Conservation (phyloP, 2,329 filamentous ascomycete genomes). For the Aschersonia sp. region DNA sequence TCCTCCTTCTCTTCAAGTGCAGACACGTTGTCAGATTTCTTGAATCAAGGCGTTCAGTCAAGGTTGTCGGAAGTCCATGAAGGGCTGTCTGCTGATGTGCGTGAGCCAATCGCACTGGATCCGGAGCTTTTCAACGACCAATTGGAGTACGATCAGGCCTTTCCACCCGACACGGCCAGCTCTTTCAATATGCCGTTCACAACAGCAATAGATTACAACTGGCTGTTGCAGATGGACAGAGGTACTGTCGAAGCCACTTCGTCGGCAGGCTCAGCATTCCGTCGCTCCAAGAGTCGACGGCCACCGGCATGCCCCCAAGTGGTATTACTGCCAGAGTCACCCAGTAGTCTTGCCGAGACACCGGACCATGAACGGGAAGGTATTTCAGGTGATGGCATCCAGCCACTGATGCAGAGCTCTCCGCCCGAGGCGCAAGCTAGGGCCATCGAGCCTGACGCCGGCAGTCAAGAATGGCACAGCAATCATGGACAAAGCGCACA, state of each 20-base stretch:
- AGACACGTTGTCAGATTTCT: not conserved
- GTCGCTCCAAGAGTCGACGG: constrained; percentile 7
- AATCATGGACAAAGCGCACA: too few relatives aligned
- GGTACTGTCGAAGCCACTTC: not conserved
- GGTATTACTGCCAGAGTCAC: too few relatives aligned
- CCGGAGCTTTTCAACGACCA: not conserved
- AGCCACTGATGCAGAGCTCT: too few relatives aligned
- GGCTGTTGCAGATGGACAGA: constrained; percentile 37
- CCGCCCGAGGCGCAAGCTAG: too few relatives aligned
- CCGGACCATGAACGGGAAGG: too few relatives aligned
- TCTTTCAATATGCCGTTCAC: constrained; percentile 54
- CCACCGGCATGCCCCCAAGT: constrained; percentile 1
- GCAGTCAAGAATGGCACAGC: too few relatives aligned
- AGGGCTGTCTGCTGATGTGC: not conserved
- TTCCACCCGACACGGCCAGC: constrained; percentile 46
- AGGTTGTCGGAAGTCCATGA: not conserved
- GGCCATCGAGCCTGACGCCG: too few relatives aligned
- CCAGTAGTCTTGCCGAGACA: too few relatives aligned
- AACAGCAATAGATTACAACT: constrained; percentile 47
- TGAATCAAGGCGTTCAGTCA: not conserved
- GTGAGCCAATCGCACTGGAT: not conserved
- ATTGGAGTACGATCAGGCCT: constrained; percentile 33
- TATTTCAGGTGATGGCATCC: too few relatives aligned
- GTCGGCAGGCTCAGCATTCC: not conserved
- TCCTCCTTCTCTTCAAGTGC: not conserved